Conservation (phyloP, 1,284 basidiomycete species). For the Grifola frondosa region DNA sequence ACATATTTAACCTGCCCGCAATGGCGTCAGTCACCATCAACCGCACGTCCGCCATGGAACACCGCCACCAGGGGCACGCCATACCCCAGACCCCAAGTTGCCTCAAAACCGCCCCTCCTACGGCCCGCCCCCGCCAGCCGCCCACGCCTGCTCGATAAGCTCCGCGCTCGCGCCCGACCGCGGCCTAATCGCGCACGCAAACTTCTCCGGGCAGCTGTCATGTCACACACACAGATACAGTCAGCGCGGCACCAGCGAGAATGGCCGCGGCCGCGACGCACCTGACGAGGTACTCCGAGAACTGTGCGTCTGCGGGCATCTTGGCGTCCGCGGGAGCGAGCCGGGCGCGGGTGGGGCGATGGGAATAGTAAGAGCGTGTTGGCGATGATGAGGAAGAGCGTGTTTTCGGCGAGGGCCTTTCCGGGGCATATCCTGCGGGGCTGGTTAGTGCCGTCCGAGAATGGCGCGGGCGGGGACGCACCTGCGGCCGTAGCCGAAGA, state of each 20-base stretch:
- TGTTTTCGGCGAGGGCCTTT: constrained; percentile 23
- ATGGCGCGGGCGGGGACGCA: too few relatives aligned
- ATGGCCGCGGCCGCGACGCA: neutral
- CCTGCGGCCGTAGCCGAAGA: constrained; percentile 23
- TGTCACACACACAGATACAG: too few relatives aligned
- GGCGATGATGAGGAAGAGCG: constrained; percentile 25
- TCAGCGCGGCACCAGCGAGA: neutral
- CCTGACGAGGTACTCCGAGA: constrained; percentile 18
- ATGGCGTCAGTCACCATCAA: too few relatives aligned
- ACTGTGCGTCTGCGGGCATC: too few relatives aligned
- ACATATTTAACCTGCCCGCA: too few relatives aligned
- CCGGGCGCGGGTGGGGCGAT: constrained; percentile 14
- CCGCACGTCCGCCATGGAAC: too few relatives aligned
- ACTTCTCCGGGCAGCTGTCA: constrained; percentile 17
- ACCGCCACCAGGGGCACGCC: too few relatives aligned
- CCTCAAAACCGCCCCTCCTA: too few relatives aligned
- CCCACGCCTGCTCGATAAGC: too few relatives aligned
- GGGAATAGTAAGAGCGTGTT: constrained; percentile 23
- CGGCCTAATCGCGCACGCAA: constrained; percentile 16
- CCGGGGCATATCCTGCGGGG: constrained; percentile 26
- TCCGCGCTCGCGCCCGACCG: constrained; percentile 11
- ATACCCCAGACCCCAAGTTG: too few relatives aligned
- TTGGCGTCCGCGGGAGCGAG: neutral
- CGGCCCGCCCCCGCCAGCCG: too few relatives aligned
- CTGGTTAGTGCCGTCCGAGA: neutral